A percentile compares a stretch with the other conserved stretches of the same genome.
These are phyloP conservation scores for Tarenaya hassleriana DNA, from an alignment of 345 rosid genomes.

Conservation along the genomic window DNA sequence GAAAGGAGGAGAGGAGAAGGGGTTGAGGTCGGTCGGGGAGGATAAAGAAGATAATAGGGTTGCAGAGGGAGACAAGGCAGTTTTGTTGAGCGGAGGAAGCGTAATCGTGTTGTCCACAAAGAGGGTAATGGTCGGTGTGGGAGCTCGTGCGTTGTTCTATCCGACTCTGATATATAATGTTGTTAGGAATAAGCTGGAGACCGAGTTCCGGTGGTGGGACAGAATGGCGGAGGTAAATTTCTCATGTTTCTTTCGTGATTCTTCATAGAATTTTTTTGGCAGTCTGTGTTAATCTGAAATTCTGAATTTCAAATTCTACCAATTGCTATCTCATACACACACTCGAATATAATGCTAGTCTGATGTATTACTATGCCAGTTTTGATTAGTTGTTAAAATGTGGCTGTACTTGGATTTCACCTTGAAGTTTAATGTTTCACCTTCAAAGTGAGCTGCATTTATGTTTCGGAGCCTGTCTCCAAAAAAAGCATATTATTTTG, in stretches of 20 bases:
- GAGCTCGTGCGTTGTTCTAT: slow-evolving; percentile 90
- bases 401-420: too few relatives aligned
- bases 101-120: slow-evolving; percentile 41
- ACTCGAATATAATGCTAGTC: background rate
- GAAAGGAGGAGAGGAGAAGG: slow-evolving; percentile 36
- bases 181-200: slow-evolving; percentile 79
- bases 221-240: slow-evolving; percentile 61
- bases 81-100: too few relatives aligned
- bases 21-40: slow-evolving; percentile 13
- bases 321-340: background rate
- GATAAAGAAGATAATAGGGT: slow-evolving; percentile 27
- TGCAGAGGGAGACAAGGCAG: slow-evolving; percentile 24
- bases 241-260: too few relatives aligned
- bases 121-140: slow-evolving; percentile 78
- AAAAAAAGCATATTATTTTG: too few relatives aligned
- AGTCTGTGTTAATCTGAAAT: background rate
- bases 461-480: background rate
- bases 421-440: too few relatives aligned
- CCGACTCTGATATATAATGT: slow-evolving; percentile 87
- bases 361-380: background rate
- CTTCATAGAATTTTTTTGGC: background rate
- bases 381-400: background rate
- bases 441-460: background rate
- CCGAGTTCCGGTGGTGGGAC: slow-evolving; percentile 99
- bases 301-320: background rate